Evolutionary conservation across 176 grass and related monocot species (phyloP).

Genomic region (Pontederia paniculata): DNA sequence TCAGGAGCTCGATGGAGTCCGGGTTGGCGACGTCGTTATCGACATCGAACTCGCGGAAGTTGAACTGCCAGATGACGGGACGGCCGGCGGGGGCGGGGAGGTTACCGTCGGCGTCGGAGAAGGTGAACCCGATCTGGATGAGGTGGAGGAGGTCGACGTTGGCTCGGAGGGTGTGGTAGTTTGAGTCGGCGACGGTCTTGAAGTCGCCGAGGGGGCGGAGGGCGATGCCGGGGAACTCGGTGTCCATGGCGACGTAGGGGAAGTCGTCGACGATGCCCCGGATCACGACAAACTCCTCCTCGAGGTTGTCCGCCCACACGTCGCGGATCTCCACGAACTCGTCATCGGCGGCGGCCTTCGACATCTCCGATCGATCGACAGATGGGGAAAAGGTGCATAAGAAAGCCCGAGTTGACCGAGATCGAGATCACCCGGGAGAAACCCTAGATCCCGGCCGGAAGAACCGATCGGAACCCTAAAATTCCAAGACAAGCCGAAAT

Average conservation of each 20-base stretch:
- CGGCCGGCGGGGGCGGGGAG: not conserved
- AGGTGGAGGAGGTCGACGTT: conserved; percentile 14
- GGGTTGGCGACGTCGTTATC: not conserved
- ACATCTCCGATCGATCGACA: not conserved
- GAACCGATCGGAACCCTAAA: no score
- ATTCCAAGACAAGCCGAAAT: no score
- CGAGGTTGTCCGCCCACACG: conserved; percentile 1
- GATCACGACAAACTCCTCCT: conserved; percentile 1
- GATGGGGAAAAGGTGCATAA: no score
- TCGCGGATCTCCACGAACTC: not conserved
- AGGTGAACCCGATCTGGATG: conserved; percentile 5
- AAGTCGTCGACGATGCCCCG: conserved; percentile 6
- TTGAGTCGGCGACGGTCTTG: conserved; percentile 1
- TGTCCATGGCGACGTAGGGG: conserved; percentile 11
- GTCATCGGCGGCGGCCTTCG: not conserved
- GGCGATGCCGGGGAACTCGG: conserved; percentile 8
- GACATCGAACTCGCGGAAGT: conserved; percentile 3
- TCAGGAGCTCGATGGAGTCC: not conserved
- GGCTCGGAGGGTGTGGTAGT: not conserved
- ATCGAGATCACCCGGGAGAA: no score
- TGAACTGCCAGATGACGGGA: conserved; percentile 2
- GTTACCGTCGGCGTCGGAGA: not conserved
- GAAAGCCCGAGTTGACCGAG: no score
- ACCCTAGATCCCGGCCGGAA: no score
- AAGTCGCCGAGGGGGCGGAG: conserved; percentile 12